Evolutionary conservation across 345 rosid species (phyloP).

Genomic region (Passiflora organensis): DNA sequence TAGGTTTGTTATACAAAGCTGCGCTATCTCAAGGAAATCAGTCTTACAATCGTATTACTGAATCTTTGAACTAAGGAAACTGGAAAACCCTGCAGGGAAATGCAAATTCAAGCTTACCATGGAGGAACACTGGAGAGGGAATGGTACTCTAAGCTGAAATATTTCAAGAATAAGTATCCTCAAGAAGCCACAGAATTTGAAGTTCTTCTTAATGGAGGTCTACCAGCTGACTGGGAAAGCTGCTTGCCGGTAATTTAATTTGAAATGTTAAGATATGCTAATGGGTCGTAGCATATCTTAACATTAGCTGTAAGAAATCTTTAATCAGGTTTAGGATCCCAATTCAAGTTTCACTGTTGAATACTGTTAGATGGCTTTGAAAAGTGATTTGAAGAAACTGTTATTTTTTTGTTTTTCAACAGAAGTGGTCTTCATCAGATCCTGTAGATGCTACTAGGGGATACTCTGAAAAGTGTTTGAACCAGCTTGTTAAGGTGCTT

Average conservation of each 20-base stretch:
- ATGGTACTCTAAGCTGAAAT: constrained; percentile 21
- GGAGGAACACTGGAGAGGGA: constrained; percentile 25
- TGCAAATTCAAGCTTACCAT: constrained; percentile 19
- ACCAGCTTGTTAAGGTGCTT: constrained; percentile 25
- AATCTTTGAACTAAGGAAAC: background rate
- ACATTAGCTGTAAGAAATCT: background rate
- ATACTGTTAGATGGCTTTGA: background rate
- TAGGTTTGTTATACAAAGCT: constrained; percentile 5
- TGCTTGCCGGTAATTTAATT: constrained; percentile 31
- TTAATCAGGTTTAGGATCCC: too few species aligned
- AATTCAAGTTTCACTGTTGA: too few species aligned
- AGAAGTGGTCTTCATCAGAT: constrained; percentile 24
- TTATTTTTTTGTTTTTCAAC: constrained; percentile 10
- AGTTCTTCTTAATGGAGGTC: constrained; percentile 24
- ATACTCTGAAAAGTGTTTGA: constrained; percentile 28
- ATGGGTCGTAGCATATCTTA: too few species aligned
- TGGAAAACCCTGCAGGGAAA: constrained; percentile 17
- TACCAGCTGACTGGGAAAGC: constrained; percentile 32
- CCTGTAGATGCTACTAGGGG: constrained; percentile 32
- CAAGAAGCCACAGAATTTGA: constrained; percentile 24
- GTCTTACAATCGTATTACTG: background rate
- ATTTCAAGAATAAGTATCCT: constrained; percentile 23
- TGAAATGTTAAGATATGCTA: too few species aligned
- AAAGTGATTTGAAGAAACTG: background rate
- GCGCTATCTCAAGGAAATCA: background rate